These are phyloP conservation scores for Toxicodendron radicans DNA, from an alignment of 345 rosid species.

Conservation along the genomic window DNA sequence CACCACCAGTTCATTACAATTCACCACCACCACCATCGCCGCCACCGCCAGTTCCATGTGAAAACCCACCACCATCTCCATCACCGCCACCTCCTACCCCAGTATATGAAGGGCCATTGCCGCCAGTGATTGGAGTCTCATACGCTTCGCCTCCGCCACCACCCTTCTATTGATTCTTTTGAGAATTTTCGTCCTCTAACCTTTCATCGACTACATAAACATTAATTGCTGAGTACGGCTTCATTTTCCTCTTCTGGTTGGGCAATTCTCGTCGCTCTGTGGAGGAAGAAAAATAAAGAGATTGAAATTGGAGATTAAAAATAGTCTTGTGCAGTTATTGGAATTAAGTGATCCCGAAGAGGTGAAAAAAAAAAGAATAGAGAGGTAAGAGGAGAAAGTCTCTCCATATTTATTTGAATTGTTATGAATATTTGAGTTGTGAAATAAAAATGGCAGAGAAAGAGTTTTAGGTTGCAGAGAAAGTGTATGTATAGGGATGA, in stretches of 20 bases:
- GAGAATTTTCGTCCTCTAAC: slow-evolving; percentile 51
- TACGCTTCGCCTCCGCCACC: slow-evolving; percentile 99
- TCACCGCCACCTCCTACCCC: slow-evolving; percentile 68
- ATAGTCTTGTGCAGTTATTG: slow-evolving; percentile 14
- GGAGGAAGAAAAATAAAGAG: slow-evolving; percentile 23
- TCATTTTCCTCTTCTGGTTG: slow-evolving; percentile 24
- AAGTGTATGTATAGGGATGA: slow-evolving; percentile 63
- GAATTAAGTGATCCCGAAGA: slow-evolving; percentile 18
- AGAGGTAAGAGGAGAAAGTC: slow-evolving; percentile 52
- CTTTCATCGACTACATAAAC: slow-evolving; percentile 18
- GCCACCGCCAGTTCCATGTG: slow-evolving; percentile 32
- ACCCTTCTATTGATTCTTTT: slow-evolving; percentile 91
- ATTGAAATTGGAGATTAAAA: slow-evolving; percentile 12
- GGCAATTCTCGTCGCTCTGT: slow-evolving; percentile 54
- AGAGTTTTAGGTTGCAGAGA: slow-evolving; percentile 51
- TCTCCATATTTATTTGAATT: slow-evolving; percentile 55
- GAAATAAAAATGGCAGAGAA: slow-evolving; percentile 44
- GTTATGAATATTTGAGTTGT: slow-evolving; percentile 50
- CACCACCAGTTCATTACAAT: slow-evolving; percentile 18
- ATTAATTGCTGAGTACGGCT: slow-evolving; percentile 12
- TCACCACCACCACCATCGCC: slow-evolving; percentile 43
- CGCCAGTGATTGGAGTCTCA: slow-evolving; percentile 74
- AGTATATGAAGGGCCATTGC: slow-evolving; percentile 80
- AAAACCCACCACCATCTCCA: slow-evolving; percentile 22
- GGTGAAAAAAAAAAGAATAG: not conserved